Conservation (phyloP, 2,329 filamentous ascomycete species). For the Hymenoscyphus fraxineus region DNA sequence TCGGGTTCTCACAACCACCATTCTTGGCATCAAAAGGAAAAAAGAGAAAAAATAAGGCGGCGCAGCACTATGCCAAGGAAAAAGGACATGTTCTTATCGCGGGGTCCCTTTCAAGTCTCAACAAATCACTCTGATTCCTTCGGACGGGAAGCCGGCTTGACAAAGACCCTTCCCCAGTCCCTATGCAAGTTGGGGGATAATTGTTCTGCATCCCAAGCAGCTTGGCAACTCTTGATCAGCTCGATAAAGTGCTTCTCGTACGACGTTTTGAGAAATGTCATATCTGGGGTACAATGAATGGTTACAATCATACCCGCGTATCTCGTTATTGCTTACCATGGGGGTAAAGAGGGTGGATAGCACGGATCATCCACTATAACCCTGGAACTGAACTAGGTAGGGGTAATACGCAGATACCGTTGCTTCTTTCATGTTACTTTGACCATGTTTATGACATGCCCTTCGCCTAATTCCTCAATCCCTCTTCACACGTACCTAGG, state of each 20-base stretch:
- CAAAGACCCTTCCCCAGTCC: background rate
- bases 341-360: too few relatives aligned
- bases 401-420: background rate
- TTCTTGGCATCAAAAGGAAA: constrained; percentile 5
- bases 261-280: background rate
- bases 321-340: background rate
- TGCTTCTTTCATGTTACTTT: too few relatives aligned
- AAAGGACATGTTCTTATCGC: background rate
- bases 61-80: background rate
- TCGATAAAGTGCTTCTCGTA: background rate
- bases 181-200: background rate
- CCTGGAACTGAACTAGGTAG: background rate
- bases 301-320: background rate
- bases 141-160: background rate
- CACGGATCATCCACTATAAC: too few relatives aligned
- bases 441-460: too few relatives aligned
- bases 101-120: background rate
- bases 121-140: background rate
- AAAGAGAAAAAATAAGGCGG: background rate
- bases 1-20: background rate
- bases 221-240: constrained; percentile 4
- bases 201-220: background rate
- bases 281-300: background rate
- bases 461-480: too few relatives aligned
- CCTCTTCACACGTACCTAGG: too few relatives aligned